Evolutionary conservation across 305 asterid species (phyloP).

Genomic region (Fraxinus angustifolia): DNA sequence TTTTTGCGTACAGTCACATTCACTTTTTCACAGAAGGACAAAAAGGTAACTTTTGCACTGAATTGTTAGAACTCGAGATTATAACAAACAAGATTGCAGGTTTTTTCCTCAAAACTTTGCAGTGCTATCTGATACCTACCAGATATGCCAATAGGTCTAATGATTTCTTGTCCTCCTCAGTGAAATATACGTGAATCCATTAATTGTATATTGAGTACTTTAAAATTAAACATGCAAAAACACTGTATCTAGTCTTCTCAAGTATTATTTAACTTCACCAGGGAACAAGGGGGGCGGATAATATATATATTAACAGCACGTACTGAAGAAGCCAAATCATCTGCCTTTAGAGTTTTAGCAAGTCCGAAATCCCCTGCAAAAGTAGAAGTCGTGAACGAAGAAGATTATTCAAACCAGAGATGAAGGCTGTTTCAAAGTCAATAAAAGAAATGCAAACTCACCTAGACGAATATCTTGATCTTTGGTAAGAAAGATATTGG

Average conservation of each 20-base stretch:
- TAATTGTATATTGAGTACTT: background rate
- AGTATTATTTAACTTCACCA: constrained; percentile 2
- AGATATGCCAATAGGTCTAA: background rate
- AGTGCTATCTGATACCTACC: background rate
- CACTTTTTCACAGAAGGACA: background rate
- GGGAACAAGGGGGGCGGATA: constrained; percentile 3
- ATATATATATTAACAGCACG: constrained; percentile 30
- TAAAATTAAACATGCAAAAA: background rate
- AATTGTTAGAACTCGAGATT: background rate
- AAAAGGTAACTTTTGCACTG: background rate
- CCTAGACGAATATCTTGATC: constrained; percentile 93
- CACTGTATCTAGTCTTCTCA: background rate
- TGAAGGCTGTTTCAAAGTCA: constrained; percentile 16
- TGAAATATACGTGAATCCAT: background rate
- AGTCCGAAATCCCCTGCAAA: constrained; percentile 93
- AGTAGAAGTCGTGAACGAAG: constrained; percentile 13
- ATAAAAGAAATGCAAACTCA: constrained; percentile 34
- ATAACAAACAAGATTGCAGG: background rate
- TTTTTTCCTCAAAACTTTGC: background rate
- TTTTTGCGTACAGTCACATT: background rate
- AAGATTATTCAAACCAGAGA: constrained; percentile 14
- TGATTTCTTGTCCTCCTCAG: constrained; percentile 5
- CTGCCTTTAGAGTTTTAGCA: constrained; percentile 93
- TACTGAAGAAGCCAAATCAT: constrained; percentile 99
- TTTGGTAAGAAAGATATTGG: constrained; percentile 93